A percentile compares a stretch with the other conserved stretches of the same genome.
These are phyloP conservation scores for Wallacemonas sp. DNA, from an alignment of 208 protist genomes.

Conservation along the genomic window DNA sequence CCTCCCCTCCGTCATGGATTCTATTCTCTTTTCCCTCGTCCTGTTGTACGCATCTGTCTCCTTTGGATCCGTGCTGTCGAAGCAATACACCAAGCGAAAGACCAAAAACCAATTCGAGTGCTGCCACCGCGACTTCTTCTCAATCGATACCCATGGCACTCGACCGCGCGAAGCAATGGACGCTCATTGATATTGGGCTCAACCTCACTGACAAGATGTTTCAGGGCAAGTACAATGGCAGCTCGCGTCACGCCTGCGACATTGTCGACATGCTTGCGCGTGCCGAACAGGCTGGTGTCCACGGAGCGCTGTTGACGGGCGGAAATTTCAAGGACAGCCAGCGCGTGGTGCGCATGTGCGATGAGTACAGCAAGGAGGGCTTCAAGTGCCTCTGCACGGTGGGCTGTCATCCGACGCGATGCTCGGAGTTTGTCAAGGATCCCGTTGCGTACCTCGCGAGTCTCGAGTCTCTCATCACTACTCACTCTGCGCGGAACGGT, in stretches of 20 bases:
- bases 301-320: slow-evolving; percentile 77
- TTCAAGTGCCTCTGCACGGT: slow-evolving; percentile 73
- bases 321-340: slow-evolving; percentile 57
- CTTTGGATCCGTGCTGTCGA: too few relatives aligned
- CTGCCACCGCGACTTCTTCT: too few relatives aligned
- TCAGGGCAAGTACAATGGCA: slow-evolving; percentile 67
- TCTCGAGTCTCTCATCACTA: slow-evolving; percentile 53
- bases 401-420: slow-evolving; percentile 90
- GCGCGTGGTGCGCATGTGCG: slow-evolving; percentile 61
- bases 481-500: slow-evolving; percentile 47
- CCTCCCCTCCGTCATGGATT: too few relatives aligned
- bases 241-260: slow-evolving; percentile 52
- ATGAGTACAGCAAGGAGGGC: slow-evolving; percentile 34
- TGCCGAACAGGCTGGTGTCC: slow-evolving; percentile 51
- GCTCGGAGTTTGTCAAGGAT: slow-evolving; percentile 68
- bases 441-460: slow-evolving; percentile 50
- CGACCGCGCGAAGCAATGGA: slow-evolving; percentile 22
- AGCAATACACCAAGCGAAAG: too few relatives aligned
- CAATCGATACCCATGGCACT: neutral
- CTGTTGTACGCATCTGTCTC: too few relatives aligned
- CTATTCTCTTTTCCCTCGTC: too few relatives aligned
- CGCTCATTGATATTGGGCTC: slow-evolving; percentile 85
- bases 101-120: too few relatives aligned
- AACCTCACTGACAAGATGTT: slow-evolving; percentile 89
- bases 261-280: slow-evolving; percentile 63